phyloP scores from a whole-genome alignment of 352 stramenopile species.

The Chrysophaeum taylorii region DNA sequence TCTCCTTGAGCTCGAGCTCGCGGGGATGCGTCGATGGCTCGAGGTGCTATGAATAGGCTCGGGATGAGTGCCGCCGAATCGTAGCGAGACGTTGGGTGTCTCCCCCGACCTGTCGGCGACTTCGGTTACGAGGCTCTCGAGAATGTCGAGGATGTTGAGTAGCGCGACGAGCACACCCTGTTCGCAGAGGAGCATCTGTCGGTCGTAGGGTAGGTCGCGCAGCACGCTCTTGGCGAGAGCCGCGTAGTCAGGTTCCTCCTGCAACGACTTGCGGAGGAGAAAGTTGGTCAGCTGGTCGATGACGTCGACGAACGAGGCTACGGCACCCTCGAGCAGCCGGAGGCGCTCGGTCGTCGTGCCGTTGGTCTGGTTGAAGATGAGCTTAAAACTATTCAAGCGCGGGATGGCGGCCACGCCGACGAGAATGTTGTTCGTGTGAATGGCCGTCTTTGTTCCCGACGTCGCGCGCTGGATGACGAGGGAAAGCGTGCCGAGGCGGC shows the following conservation, averaged over 20 bases:
- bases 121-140: slow-evolving; percentile 12
- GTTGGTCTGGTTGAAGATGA: not conserved
- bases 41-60: no score
- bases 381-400: slow-evolving; percentile 12
- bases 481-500: not conserved
- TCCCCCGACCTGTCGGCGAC: not conserved
- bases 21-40: no score
- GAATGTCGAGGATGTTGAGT: not conserved
- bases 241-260: slow-evolving; percentile 12
- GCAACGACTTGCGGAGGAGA: not conserved
- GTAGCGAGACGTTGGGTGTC: not conserved
- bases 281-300: slow-evolving; percentile 19
- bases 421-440: slow-evolving; percentile 3
- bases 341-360: not conserved
- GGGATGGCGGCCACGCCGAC: slow-evolving; percentile 17
- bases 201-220: not conserved
- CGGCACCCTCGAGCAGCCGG: not conserved
- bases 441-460: not conserved
- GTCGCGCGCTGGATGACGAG: not conserved
- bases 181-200: slow-evolving; percentile 19
- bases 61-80: no score
- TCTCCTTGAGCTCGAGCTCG: no score
- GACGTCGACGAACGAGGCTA: not conserved
- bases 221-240: not conserved
- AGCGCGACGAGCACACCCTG: not conserved